Base-by-base conservation (phyloP, 1,139 yeast genomes). In the Diutina catenulata region DNA sequence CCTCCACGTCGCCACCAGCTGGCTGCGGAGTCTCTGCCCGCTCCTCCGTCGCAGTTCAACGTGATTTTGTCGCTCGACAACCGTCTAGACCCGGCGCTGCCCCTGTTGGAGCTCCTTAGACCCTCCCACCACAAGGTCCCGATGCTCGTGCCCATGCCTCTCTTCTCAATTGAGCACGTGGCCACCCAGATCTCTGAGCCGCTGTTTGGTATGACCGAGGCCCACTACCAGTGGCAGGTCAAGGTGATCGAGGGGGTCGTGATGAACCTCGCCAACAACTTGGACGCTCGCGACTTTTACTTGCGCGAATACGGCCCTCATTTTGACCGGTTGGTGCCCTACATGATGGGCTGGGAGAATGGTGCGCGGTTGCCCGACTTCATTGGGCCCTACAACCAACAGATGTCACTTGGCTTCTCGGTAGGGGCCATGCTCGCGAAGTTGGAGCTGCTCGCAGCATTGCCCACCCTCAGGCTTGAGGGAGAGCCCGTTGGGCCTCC, bases 41-140 rank as follows among this genome's bases (percentile, higher is more conserved):
- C 21, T 4, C 35, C 20, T 6, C 15, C 15, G 11, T 31, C 35
- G 10, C 22, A 48, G 40, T 64, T 69, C 44, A 64, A 70, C 42
- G 44, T 72, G 39, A 68, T 79, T 15, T 58, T 79, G 28, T 71
- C 83, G n/a, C 71, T 80, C 48, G 87, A 79, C 52, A 59, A 69
- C 1, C 50, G 61, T 21, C 45, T 79, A 31, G 73, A 74, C 43
- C 62, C 62, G 16, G 47, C 57, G 15, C 56, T 63, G 38, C 68
- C 70, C 5, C 60, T 66, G 38, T 49, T 66, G 9, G 68, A 64
- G 36, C 49, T 65, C 37, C 50, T 65, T 15, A 46, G 65, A 37
- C n/a, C 38, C 4, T 5, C 28, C 28, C 42, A 37, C 13, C 27
- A 19, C 21, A 49, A 55, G 21, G 52, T 59, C 6, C 70, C 70